Conservation (phyloP, 768 basidiomycete genomes). For the Mycena vitilis region DNA sequence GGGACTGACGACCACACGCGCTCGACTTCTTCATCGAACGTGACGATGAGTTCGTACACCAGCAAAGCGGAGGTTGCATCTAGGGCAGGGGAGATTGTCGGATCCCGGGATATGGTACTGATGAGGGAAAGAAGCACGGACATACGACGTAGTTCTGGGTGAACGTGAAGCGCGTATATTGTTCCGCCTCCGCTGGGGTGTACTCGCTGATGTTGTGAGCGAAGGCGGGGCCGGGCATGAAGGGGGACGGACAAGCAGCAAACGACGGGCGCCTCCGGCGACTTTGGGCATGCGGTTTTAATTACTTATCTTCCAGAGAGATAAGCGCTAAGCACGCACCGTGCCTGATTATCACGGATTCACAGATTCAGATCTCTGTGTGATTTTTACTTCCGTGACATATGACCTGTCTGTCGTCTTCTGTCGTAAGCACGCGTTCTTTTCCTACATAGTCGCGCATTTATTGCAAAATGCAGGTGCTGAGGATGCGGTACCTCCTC, state of each 20-base stretch:
- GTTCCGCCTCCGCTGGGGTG: slow-evolving; percentile 18
- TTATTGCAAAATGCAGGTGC: too few relatives aligned
- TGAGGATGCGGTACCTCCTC: too few relatives aligned
- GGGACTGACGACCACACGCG: slow-evolving; percentile 46
- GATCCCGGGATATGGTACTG: background rate
- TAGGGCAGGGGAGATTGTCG: slow-evolving; percentile 8
- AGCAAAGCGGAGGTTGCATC: slow-evolving; percentile 43
- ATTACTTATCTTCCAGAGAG: background rate
- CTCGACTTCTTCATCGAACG: slow-evolving; percentile 40
- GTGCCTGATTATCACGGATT: background rate
- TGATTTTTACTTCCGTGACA: too few relatives aligned
- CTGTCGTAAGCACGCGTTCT: too few relatives aligned
- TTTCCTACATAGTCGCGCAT: too few relatives aligned
- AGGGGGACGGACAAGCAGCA: background rate
- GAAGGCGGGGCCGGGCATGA: slow-evolving; percentile 32
- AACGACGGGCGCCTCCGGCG: background rate
- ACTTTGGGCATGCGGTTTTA: slow-evolving; percentile 7
- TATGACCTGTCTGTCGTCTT: too few relatives aligned
- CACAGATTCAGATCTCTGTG: too few relatives aligned
- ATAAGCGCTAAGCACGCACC: slow-evolving; percentile 22
- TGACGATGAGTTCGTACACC: slow-evolving; percentile 44
- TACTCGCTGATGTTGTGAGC: slow-evolving; percentile 26
- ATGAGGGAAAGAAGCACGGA: slow-evolving; percentile 1
- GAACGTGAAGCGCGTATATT: slow-evolving; percentile 18
- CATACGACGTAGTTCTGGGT: slow-evolving; percentile 26